A percentile compares a stretch with the other conserved stretches of the same genome.
Conservation (phyloP, 768 basidiomycete genomes). For the Pleurotus eryngii region DNA sequence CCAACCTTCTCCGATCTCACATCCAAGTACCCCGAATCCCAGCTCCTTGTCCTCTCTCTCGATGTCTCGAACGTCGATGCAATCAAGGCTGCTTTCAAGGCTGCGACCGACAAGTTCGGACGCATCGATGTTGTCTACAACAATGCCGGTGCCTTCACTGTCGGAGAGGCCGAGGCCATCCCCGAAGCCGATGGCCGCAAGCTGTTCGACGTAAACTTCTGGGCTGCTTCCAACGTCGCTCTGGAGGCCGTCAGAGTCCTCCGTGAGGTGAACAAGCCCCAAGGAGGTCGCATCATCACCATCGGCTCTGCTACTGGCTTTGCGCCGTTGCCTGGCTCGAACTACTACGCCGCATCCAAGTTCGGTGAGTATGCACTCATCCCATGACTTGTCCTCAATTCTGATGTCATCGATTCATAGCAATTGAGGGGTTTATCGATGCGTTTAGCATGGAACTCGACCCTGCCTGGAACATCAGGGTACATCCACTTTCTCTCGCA, state of each 20-base stretch:
- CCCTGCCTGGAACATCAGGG: slow-evolving; percentile 47
- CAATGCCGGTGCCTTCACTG: slow-evolving; percentile 32
- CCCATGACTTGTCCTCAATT: slow-evolving; percentile 11
- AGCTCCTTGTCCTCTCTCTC: slow-evolving; percentile 30
- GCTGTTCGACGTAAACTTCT: slow-evolving; percentile 39
- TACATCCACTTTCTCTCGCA: slow-evolving; percentile 12
- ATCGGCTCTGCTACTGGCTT: slow-evolving; percentile 30
- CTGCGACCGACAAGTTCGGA: slow-evolving; percentile 29
- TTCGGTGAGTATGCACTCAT: slow-evolving; percentile 7
- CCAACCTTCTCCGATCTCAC: slow-evolving; percentile 26
- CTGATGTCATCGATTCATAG: slow-evolving; percentile 14
- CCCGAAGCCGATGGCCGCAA: slow-evolving; percentile 28
- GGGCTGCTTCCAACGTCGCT: slow-evolving; percentile 30
- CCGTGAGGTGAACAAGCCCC: slow-evolving; percentile 35
- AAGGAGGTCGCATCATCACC: slow-evolving; percentile 36
- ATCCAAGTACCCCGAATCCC: slow-evolving; percentile 20
- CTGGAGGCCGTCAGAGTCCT: slow-evolving; percentile 30
- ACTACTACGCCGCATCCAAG: slow-evolving; percentile 24
- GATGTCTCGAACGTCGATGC: slow-evolving; percentile 32
- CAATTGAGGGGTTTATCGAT: slow-evolving; percentile 36
- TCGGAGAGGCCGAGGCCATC: slow-evolving; percentile 36
- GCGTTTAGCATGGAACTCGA: slow-evolving; percentile 37
- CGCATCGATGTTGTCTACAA: slow-evolving; percentile 39
- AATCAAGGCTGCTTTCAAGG: slow-evolving; percentile 27
- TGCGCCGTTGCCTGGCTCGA: slow-evolving; percentile 21